Conservation (phyloP, 139 green algal species). For the Raphidocelis subcapitata region DNA sequence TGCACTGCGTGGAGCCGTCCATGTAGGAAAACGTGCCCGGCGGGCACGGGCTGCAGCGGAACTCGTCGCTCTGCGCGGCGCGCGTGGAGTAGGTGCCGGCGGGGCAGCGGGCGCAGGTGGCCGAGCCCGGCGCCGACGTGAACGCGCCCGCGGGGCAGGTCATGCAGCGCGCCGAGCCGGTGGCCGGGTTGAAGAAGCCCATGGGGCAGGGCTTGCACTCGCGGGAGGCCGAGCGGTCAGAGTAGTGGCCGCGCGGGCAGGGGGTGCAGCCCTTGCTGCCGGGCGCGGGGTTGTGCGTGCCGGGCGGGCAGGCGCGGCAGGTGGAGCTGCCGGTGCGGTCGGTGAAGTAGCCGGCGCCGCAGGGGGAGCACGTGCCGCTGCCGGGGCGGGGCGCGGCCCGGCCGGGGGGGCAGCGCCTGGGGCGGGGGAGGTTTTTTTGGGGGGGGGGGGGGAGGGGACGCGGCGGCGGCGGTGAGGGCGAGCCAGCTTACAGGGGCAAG, state of each 20-base stretch:
- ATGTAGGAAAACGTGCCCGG: slow-evolving; percentile 19
- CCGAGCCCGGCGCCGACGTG: slow-evolving; percentile 12
- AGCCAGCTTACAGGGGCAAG: neutral
- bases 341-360: slow-evolving; percentile 24
- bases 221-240: slow-evolving; percentile 1
- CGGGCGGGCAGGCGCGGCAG: slow-evolving; percentile 18
- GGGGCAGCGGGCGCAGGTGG: slow-evolving; percentile 8
- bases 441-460: slow-evolving; percentile 10
- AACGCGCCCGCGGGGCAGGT: slow-evolving; percentile 24
- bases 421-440: slow-evolving; percentile 4
- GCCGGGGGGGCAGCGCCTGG: slow-evolving; percentile 18
- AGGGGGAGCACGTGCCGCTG: neutral
- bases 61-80: neutral
- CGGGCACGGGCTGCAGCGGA: slow-evolving; percentile 24
- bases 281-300: neutral
- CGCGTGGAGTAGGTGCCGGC: slow-evolving; percentile 28
- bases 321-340: slow-evolving; percentile 6
- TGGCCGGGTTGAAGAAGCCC: slow-evolving; percentile 12
- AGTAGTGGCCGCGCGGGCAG: slow-evolving; percentile 27
- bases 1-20: slow-evolving; percentile 22
- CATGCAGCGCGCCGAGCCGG: slow-evolving; percentile 13
- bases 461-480: slow-evolving; percentile 14
- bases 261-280: neutral
- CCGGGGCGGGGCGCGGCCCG: slow-evolving; percentile 10
- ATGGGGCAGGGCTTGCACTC: slow-evolving; percentile 24